These are phyloP conservation scores for Tetrastigma voinierianum DNA, from an alignment of 164 flowering plant genomes.

Conservation along the genomic window DNA sequence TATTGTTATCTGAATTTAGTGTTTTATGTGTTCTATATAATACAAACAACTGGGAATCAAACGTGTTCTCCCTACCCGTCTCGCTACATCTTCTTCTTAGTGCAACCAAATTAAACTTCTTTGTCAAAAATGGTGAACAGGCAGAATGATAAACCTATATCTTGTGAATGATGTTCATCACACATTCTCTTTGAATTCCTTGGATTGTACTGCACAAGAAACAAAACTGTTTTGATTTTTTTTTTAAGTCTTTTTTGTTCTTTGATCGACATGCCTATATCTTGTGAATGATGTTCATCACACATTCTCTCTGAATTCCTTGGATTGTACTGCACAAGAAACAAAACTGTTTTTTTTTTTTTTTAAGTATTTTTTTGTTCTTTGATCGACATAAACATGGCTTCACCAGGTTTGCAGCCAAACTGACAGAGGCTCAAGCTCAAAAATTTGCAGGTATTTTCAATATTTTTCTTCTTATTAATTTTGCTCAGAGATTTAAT, in stretches of 20 bases:
- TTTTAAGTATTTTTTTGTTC: too few relatives aligned
- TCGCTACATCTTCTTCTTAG: background rate
- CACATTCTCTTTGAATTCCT: conserved; percentile 14
- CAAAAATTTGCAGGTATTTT: conserved; percentile 13
- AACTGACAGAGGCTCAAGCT: conserved; percentile 24
- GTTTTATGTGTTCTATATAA: too few relatives aligned
- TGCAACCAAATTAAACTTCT: background rate
- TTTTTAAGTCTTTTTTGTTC: too few relatives aligned
- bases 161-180: conserved; percentile 11
- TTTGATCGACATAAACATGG: conserved; percentile 15
- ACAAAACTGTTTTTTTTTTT: too few relatives aligned
- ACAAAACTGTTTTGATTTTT: too few relatives aligned
- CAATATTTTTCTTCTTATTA: too few relatives aligned
- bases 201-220: conserved; percentile 15
- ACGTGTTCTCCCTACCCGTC: background rate
- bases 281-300: conserved; percentile 11
- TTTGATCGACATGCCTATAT: background rate
- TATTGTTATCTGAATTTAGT: too few relatives aligned
- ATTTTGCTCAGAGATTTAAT: too few relatives aligned
- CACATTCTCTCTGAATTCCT: conserved; percentile 15
- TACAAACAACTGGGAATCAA: too few relatives aligned
- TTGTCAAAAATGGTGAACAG: conserved; percentile 14
- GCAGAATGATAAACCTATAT: conserved; percentile 14
- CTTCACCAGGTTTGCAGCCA: conserved; percentile 36
- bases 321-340: conserved; percentile 15